Base-by-base conservation (phyloP, 2,329 filamentous ascomycete species). In the Sporothrix sp. region DNA sequence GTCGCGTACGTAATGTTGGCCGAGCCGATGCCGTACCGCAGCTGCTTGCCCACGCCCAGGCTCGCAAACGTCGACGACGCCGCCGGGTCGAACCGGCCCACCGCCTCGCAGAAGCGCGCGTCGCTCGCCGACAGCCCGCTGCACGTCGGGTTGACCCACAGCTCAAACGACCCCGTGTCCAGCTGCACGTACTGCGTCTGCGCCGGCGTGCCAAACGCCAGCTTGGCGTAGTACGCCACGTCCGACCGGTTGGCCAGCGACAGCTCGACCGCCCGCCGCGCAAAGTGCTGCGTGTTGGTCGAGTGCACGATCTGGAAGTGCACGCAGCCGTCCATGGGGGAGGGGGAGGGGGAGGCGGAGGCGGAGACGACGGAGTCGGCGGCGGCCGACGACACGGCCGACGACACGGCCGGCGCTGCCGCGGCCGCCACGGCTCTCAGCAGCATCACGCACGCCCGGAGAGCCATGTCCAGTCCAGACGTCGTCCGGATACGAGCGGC, bases 141-240 rank as follows among this genome's bases (percentile, higher is more conserved):
- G 43, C 48, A 54, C 20, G 37, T 45, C 16, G 52, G 52, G 45
- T 54, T 54, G 38, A 79, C 72, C 76, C 76, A 80, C 28, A 80
- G 67, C 64, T 80, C 76, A 57, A 77, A 79, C 9, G 75, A 79
- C 40, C 77, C 76, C 0, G 78, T 80, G 60, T 81, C 77, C 50
- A 81, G 61, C 59, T 78, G 75, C 10, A 78, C 73, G 51, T 68
- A 74, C 46, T 79, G 70, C 2, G 68, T 58, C 55, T 80, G 76
- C 1, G 70, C 64, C 13, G 77, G 77, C 3, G 70, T 78, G 42
- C 77, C 77, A 44, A 80, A 72, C 52, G 68, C 67, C 56, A 78
- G 63, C 56, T 70, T 64, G 5, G 71, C 72, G 57, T 76, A 77
- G 60, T 78, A 78, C 39, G 74, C 73, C 23, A 78, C 68, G 57